These are phyloP conservation scores for Starmera quercuum DNA, from an alignment of 805 yeast genomes.

Conservation along the genomic window DNA sequence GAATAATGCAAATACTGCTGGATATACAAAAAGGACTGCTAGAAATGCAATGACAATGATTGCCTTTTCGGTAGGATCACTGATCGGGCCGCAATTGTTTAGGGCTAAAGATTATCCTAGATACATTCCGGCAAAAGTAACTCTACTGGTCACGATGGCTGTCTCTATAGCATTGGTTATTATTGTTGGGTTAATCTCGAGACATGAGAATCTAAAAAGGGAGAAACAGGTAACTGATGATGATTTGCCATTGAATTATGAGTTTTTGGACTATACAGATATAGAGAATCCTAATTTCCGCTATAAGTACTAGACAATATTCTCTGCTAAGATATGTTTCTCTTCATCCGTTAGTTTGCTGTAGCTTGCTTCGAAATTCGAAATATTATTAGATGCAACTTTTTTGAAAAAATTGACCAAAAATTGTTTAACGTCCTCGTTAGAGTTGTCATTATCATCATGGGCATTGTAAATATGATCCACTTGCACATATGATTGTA, in stretches of 20 bases:
- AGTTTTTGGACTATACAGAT: conserved; percentile 2
- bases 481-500: conserved; percentile 47
- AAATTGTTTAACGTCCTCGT: conserved; percentile 23
- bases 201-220: conserved; percentile 40
- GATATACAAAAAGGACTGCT: conserved; percentile 45
- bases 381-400: conserved; percentile 40
- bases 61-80: conserved; percentile 43
- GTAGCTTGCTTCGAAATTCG: conserved; percentile 46
- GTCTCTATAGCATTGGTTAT: conserved; percentile 34
- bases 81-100: conserved; percentile 59
- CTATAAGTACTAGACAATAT: conserved; percentile 25
- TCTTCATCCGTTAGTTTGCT: conserved; percentile 43
- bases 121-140: conserved; percentile 50
- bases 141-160: conserved; percentile 42
- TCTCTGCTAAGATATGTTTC: conserved; percentile 43
- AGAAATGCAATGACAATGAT: conserved; percentile 46
- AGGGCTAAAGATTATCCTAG: conserved; percentile 38
- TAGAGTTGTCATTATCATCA: conserved; percentile 7
- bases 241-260: conserved; percentile 1
- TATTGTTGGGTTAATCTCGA: conserved; percentile 32
- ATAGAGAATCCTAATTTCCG: conserved; percentile 1
- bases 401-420: conserved; percentile 49
- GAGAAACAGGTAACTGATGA: conserved; percentile 18
- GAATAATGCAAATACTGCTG: conserved; percentile 53
- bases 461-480: conserved; percentile 20